Evolutionary conservation across 208 protist genomes (phyloP).

Genomic region (Leishmania turanica): DNA sequence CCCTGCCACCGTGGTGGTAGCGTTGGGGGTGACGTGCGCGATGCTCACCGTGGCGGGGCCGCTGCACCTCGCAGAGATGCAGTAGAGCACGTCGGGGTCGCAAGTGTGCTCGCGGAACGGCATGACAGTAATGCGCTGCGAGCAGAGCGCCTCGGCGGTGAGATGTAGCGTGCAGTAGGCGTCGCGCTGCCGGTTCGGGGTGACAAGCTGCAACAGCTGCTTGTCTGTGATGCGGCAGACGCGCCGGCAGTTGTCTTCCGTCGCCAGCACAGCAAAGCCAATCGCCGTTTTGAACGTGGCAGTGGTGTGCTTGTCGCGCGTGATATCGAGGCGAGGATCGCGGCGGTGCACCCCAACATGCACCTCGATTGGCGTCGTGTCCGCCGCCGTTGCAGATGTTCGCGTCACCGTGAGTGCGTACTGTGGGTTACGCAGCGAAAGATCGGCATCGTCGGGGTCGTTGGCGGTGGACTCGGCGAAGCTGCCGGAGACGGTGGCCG

Average conservation of each 20-base stretch:
- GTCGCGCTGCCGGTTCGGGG: conserved; percentile 32
- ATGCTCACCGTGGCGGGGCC: conserved; percentile 33
- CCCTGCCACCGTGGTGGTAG: conserved; percentile 36
- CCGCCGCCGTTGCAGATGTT: background rate
- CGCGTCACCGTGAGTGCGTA: conserved; percentile 40
- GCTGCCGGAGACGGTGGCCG: conserved; percentile 27
- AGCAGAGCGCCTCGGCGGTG: background rate
- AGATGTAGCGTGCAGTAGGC: conserved; percentile 32
- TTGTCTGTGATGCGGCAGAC: conserved; percentile 40
- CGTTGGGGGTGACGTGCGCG: conserved; percentile 39
- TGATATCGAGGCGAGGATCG: conserved; percentile 71
- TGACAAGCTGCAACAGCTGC: conserved; percentile 34
- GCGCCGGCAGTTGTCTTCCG: conserved; percentile 59
- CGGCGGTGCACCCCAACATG: conserved; percentile 70
- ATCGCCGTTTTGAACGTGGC: conserved; percentile 55
- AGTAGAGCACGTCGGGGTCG: conserved; percentile 40
- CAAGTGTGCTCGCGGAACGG: conserved; percentile 38
- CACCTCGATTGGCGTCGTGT: conserved; percentile 43
- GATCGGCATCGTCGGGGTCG: conserved; percentile 18
- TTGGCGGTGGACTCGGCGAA: conserved; percentile 32
- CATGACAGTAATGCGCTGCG: conserved; percentile 40
- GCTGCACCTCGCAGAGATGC: conserved; percentile 33
- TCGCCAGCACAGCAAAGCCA: conserved; percentile 60
- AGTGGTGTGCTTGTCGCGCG: conserved; percentile 44
- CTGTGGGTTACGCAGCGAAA: conserved; percentile 45